These are phyloP conservation scores for Eucalyptus grandis DNA, from an alignment of 345 rosid genomes.

Conservation along the genomic window DNA sequence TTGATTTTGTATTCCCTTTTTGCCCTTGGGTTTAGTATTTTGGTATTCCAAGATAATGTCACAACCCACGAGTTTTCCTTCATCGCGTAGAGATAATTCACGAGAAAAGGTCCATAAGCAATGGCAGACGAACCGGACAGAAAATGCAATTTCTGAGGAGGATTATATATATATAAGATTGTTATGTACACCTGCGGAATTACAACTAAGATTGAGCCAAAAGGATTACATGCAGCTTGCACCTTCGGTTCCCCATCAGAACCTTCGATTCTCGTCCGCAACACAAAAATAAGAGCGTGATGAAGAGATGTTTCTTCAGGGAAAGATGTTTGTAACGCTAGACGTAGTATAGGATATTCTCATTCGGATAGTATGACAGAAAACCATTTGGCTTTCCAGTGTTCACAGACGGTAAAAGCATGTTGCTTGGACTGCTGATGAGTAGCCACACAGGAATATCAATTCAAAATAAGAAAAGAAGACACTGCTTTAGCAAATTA, in stretches of 20 bases:
- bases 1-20: neutral
- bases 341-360: neutral
- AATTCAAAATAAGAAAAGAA: too few species aligned
- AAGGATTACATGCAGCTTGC: slow-evolving; percentile 55
- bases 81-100: too few species aligned
- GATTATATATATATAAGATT: neutral
- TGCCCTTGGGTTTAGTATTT: neutral
- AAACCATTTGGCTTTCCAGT: too few species aligned
- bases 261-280: slow-evolving; percentile 38
- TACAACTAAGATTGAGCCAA: slow-evolving; percentile 20
- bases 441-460: too few species aligned
- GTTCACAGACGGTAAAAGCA: too few species aligned
- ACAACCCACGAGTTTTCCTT: too few species aligned
- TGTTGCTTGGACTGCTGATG: too few species aligned
- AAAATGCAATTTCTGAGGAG: neutral
- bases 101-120: neutral
- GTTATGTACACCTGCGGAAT: slow-evolving; percentile 39
- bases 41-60: neutral
- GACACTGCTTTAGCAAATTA: too few species aligned
- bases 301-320: neutral
- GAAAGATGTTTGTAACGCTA: neutral
- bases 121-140: neutral
- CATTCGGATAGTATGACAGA: too few species aligned
- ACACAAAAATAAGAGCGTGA: neutral
- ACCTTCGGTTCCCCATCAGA: slow-evolving; percentile 57